Base-by-base conservation (phyloP, 805 yeast genomes). In the Blastobotrys attinorum region DNA sequence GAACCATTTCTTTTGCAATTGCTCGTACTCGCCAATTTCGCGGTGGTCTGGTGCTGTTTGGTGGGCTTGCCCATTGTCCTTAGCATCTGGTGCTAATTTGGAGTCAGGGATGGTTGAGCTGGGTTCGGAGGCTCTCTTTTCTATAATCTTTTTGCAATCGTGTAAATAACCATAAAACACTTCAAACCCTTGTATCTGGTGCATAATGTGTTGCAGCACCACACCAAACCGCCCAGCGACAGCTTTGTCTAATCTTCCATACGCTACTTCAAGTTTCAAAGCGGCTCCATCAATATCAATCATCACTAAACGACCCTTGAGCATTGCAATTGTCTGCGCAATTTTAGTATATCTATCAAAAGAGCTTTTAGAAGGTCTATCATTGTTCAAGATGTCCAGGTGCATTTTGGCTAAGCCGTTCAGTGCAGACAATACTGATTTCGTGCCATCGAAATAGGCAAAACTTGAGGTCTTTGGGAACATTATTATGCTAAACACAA, bases 381-480 rank as follows among this genome's bases (percentile, higher is more conserved):
- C 37, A 8, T 37, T 39, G 3, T 42, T 16, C 21, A 50, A 36
- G 20, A 46, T 38, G 18, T 45, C 29, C 23, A 47, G 40, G 31
- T 44, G 42, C 6, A 34, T 21, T 27, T 38, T 36, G 22, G 49
- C 31, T 22, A 48, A 18, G 16, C 40, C 32, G 2, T 33, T 25
- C 29, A 59, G 40, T 1, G 51, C 53, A 3, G 21, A 16, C 16
- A 59, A 34, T 16, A 52, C 38, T n/a, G 45, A 42, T 20, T 27
- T 31, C 8, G 47, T 47, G 6, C 40, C 38, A 13, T 32, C 40
- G 34, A 58, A 44, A 37, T 55, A 49, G 29, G 51, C 51, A 25
- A 39, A 46, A 33, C 48, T 54, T 1, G 64, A 55, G 1, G 63
- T 52, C 7, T 45, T 43, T 4, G 65, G 65, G 31, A 54, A 52